Percentiles rank a stretch among this genome's conserved stretches.
These are phyloP conservation scores for Mycena galopus DNA, from an alignment of 768 basidiomycete species.

Conservation along the genomic window DNA sequence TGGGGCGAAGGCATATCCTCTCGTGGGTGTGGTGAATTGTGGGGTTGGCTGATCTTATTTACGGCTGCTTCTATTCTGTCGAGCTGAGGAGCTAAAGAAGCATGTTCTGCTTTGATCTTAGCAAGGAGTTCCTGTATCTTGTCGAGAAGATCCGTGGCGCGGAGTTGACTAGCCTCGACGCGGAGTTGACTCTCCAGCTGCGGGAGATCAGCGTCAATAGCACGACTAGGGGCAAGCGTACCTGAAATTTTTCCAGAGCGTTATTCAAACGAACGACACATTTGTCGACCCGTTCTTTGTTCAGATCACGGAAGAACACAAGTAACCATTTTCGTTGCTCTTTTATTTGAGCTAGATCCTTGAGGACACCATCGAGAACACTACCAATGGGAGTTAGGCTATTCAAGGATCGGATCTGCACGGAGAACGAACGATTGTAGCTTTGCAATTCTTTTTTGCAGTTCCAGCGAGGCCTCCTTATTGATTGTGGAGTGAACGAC, in stretches of 20 bases:
- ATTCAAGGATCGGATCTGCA: not conserved
- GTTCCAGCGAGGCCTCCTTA: not conserved
- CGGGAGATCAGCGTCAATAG: not conserved
- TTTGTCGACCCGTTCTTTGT: not conserved
- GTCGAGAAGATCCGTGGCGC: not conserved
- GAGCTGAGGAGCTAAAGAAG: conserved; percentile 30
- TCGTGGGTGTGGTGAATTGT: not conserved
- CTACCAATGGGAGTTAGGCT: not conserved
- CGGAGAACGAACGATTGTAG: not conserved
- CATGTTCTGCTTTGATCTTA: not conserved
- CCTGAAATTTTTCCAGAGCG: not conserved
- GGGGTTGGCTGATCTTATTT: not conserved
- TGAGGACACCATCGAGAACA: not conserved
- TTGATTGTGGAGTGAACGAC: not conserved
- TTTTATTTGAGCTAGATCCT: not conserved
- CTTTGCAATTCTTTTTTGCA: not conserved
- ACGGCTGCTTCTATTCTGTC: not conserved
- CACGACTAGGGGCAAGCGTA: not conserved
- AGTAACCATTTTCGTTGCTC: not conserved
- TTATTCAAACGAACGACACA: not conserved
- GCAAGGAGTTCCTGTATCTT: not conserved
- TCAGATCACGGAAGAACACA: not conserved
- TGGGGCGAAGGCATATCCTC: not conserved
- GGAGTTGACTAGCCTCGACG: not conserved
- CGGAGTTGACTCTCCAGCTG: not conserved